phyloP scores from a whole-genome alignment of 2,329 filamentous ascomycete genomes.

The Aspergillus neoniger region DNA sequence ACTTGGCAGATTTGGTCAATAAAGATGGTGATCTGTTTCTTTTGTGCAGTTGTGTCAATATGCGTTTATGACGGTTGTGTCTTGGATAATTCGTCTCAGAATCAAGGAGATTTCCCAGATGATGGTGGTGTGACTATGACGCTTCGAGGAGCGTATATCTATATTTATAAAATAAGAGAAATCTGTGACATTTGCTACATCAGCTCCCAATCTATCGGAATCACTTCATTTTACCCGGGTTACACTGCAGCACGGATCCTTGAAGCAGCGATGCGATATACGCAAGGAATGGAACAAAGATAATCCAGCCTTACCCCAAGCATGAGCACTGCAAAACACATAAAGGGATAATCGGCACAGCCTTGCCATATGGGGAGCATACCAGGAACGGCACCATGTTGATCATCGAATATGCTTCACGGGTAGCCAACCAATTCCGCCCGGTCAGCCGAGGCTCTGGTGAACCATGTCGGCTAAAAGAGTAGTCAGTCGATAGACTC shows the following conservation, averaged over 20 bases:
- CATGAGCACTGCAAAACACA: background rate
- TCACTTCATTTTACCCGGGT: background rate
- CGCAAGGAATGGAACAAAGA: background rate
- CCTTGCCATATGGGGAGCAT: background rate
- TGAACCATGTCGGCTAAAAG: background rate
- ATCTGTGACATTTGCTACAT: no score
- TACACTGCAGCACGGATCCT: background rate
- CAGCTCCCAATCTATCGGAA: background rate
- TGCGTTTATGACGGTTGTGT: background rate
- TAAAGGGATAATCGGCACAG: background rate
- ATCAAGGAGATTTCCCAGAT: no score
- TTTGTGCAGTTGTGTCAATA: background rate
- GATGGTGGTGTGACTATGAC: no score
- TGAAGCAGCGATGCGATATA: background rate
- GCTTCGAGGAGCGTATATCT: no score
- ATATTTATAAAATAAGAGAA: no score
- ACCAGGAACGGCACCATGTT: background rate
- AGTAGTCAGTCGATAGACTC: background rate
- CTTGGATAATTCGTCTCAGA: background rate
- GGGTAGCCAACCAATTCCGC: slow-evolving; percentile 2
- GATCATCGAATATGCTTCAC: background rate
- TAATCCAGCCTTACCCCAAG: background rate
- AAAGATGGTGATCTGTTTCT: background rate
- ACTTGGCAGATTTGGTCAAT: slow-evolving; percentile 7
- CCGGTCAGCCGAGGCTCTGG: background rate